Evolutionary conservation across 208 protist species (phyloP), one percentile per base, ranked within the genome.

Genomic region (Leishmania guyanensis): DNA sequence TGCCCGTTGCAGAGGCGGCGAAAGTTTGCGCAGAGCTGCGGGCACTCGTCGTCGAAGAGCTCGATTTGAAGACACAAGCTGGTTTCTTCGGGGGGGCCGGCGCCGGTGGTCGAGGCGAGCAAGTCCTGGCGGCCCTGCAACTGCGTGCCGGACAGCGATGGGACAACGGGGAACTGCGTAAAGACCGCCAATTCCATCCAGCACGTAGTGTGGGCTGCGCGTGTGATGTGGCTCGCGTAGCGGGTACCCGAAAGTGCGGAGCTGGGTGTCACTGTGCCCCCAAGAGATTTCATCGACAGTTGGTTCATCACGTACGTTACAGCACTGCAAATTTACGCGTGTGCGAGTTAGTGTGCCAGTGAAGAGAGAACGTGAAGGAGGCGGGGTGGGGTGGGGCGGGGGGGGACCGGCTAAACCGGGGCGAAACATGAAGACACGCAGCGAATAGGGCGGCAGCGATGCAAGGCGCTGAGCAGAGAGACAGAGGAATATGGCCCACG

Each of bases 161-260:
- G 92, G 29, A 93, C 89, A 3, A 60, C 43, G 16, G 92, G 94
- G 48, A 97, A 93, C 20, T 66, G 53, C 22, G 80, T 80, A 84
- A 94, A 95, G 68, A 94, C 89, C 20, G 87, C 88, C n/a, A 97
- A 60, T 75, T 90, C 77, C 91, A 97, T 94, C 92, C 92, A 97
- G 77, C 87, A 91, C 64, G 33, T 75, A 26, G 87, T 90, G 78
- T 87, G 91, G 22, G 85, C 65, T 16, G 78, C 74, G 62, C 80
- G 89, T 10, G 77, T 78, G 46, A 74, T 85, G 87, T 93, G 88
- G 82, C 91, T 94, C 66, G 84, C 89, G 78, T 97, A 97, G 77
- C 51, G 74, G 56, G 83, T 89, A 56, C 90, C 92, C 14, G 89
- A 91, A 36, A 81, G 82, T 33, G 79, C 33, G 33, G 85, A 86